Base-by-base conservation (phyloP, 192 early-diverging fungal genomes). In the Gaertneriomyces semiglobifer region DNA sequence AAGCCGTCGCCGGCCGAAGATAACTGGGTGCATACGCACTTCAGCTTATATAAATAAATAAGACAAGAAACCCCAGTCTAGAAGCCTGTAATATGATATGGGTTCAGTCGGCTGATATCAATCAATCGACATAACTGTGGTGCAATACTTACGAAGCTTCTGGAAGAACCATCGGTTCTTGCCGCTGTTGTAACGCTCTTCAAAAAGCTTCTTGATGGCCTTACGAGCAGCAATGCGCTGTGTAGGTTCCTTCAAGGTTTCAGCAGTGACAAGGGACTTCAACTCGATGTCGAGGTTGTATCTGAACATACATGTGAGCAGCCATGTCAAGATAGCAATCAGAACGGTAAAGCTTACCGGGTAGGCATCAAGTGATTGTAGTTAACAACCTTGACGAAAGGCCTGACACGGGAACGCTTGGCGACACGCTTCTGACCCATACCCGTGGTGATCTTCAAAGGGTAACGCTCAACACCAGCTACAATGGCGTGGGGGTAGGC, bases 81-180 rank as follows among this genome's bases (percentile, higher is more conserved):
- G 25, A 33, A 33, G 2, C 25, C 25, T 33, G 25, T 33, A 33
- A 33, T 2, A 33, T 33, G 25, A 33, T 33, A 33, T 33, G 25
- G 25, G 25, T 33, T 33, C 25, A 33, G 25, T 33, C 25, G 25
- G 25, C 1, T 2, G 25, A 0, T 33, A 33, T 33, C 25, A 33
- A 33, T 33, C 25, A 33, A 33, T 33, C 25, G 25, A 33, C 25
- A 33, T 33, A 33, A 33, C 25, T 2, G 25, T 1, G 25, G 25
- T 2, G 25, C 25, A 33, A 33, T 33, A 72, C 66, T 65, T 68
- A 72, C 80, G 80, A 70, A 99, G 92, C 89, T 99, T 99, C 84
- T 90, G 89, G 87, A 99, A 99, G 93, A 99, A 99, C 97, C 97
- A 99, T 88, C 94, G 94, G 90, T 96, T 98, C 91, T 98, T 99